Conservation (phyloP, 768 basidiomycete species). For the Tephrocybe rancida region DNA sequence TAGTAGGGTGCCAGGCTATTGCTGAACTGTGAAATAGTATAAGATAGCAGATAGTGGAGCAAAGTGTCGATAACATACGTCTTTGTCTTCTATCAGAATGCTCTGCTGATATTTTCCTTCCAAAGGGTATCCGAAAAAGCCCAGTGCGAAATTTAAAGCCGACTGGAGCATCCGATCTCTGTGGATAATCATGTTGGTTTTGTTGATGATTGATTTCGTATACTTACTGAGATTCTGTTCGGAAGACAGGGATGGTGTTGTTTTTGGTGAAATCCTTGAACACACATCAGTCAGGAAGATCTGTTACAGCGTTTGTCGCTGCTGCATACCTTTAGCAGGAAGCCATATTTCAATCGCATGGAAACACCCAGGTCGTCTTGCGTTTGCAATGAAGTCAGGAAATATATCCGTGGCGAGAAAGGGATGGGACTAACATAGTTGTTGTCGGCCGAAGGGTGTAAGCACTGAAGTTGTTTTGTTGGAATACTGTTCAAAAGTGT, state of each 20-base stretch:
- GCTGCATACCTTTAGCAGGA: conserved; percentile 60
- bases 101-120: conserved; percentile 76
- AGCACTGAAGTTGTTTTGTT: conserved; percentile 47
- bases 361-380: conserved; percentile 70
- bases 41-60: conserved; percentile 13
- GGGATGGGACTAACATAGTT: conserved; percentile 60
- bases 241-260: conserved; percentile 73
- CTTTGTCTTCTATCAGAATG: conserved; percentile 67
- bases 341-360: conserved; percentile 78
- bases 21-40: conserved; percentile 54
- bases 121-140: conserved; percentile 78
- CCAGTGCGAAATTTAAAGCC: conserved; percentile 67
- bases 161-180: conserved; percentile 77
- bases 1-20: conserved; percentile 86
- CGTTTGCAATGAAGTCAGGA: neutral
- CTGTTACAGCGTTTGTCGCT: no score
- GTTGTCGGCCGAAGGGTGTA: conserved; percentile 90
- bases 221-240: conserved; percentile 73
- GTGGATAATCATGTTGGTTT: conserved; percentile 2
- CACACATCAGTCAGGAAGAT: neutral
- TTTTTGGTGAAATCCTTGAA: conserved; percentile 57
- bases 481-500: no score
- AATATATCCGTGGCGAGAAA: neutral
- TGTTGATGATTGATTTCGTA: neutral
- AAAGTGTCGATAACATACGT: conserved; percentile 47